Base-by-base conservation (phyloP, 2,329 filamentous ascomycete genomes). In the Pezicula radicicola region DNA sequence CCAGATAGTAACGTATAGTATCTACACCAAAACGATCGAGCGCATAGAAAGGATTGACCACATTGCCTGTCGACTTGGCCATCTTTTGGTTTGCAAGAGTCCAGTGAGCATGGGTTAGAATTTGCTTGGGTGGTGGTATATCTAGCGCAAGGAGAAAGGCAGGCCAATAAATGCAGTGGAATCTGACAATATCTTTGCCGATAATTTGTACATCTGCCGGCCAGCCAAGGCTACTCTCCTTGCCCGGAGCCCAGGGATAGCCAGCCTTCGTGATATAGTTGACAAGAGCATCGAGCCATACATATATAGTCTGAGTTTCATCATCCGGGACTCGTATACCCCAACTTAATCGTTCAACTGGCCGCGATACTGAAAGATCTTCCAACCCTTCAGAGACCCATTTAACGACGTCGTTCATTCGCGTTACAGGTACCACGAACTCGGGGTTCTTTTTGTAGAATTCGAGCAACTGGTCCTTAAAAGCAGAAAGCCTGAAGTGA, bases 161-260 rank as follows among this genome's bases (percentile, higher is more conserved):
- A 0, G 94, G 94, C 94, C 95, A 99, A 75, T 99, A 99, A 45
- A 99, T 86, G 69, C 90, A 93, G 68, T 99, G 95, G 70, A 99
- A 99, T 16, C 91, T 87, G 52, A 96, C 77, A 59, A 99, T 99
- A 68, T 99, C 94, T 71, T 99, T 99, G 46, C 94, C 94, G 50
- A 99, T 87, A 25, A 99, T 84, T 43, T 99, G 94, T 16, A 94
- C 79, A 68, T 99, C 86, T 8, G 91, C 90, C 4, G 94, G 94
- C 93, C 94, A 99, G 21, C 89, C 84, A 46, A 80, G 79, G 18
- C 72, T 73, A 13, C 75, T 68, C 54, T 88, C 83, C 4, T 78
- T 73, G 2, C 84, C 84, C 0, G 88, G 85, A 1, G 83, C 72
- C 83, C 87, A 91, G 0, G 91, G 91, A 66, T 95, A 97, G 13